Conservation (phyloP, 2,329 filamentous ascomycete species). For the Pseudogymnoascus sp. region DNA sequence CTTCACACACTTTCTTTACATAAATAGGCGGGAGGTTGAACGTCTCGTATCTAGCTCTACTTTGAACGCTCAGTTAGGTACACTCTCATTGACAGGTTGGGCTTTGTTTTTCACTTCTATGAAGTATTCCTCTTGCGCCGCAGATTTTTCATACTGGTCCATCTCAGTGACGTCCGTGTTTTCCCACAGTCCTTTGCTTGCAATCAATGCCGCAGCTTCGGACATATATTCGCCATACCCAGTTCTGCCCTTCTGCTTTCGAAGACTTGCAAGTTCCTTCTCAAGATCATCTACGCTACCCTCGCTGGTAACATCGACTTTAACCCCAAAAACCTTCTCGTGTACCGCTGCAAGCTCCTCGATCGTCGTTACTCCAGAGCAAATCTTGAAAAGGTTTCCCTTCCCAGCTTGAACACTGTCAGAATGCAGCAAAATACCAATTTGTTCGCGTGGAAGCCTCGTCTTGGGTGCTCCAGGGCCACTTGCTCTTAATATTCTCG, state of each 20-base stretch:
- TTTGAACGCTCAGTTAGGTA: background rate
- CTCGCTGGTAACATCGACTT: background rate
- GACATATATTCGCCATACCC: background rate
- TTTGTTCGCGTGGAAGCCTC: background rate
- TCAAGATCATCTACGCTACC: constrained; percentile 1
- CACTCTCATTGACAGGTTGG: background rate
- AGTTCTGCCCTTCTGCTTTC: background rate
- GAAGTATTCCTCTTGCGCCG: background rate
- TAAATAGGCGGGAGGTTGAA: background rate
- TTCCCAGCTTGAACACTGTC: background rate
- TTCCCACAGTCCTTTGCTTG: constrained; percentile 1
- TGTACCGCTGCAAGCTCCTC: background rate
- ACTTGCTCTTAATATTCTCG: background rate
- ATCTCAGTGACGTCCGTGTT: background rate
- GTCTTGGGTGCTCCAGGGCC: background rate
- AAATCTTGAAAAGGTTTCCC: background rate
- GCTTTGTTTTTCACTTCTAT: background rate
- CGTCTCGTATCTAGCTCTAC: background rate
- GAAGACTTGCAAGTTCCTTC: background rate
- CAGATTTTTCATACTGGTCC: background rate
- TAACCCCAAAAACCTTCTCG: background rate
- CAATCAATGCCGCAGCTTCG: constrained; percentile 1
- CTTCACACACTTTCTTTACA: too few species aligned
- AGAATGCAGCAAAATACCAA: background rate
- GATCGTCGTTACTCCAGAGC: background rate